Evolutionary conservation across 2,329 filamentous ascomycete genomes (phyloP).

Genomic region (Calonectria hawksworthii): DNA sequence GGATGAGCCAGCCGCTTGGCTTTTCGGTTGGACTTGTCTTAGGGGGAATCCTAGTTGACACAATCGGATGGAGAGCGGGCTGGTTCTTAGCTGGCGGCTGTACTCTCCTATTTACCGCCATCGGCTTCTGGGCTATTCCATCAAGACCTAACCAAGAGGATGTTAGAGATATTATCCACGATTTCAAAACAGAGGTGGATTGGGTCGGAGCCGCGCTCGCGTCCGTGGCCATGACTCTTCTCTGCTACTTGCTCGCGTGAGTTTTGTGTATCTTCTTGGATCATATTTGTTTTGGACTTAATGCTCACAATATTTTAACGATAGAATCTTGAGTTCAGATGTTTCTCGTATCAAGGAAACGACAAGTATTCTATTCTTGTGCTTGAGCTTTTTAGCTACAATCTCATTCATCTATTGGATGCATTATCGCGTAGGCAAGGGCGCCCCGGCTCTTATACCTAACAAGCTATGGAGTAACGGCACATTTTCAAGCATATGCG

Average conservation of each 20-base stretch:
- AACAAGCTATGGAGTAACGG: neutral
- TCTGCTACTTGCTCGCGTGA: neutral
- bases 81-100: neutral
- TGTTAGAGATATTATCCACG: neutral
- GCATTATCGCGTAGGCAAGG: neutral
- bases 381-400: neutral
- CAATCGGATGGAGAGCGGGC: neutral
- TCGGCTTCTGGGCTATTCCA: neutral
- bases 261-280: neutral
- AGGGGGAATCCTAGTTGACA: neutral
- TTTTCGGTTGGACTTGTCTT: neutral
- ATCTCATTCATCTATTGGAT: neutral
- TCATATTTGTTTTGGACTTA: too few species aligned
- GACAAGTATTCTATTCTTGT: neutral
- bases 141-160: too few species aligned
- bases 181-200: neutral
- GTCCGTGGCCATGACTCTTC: neutral
- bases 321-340: neutral
- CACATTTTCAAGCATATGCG: neutral
- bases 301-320: neutral
- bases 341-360: neutral
- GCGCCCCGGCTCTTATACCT: neutral
- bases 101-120: neutral
- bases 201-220: neutral
- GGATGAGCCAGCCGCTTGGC: neutral